Base-by-base conservation (phyloP, 331 rosid species). In the Pyrus hybrid region DNA sequence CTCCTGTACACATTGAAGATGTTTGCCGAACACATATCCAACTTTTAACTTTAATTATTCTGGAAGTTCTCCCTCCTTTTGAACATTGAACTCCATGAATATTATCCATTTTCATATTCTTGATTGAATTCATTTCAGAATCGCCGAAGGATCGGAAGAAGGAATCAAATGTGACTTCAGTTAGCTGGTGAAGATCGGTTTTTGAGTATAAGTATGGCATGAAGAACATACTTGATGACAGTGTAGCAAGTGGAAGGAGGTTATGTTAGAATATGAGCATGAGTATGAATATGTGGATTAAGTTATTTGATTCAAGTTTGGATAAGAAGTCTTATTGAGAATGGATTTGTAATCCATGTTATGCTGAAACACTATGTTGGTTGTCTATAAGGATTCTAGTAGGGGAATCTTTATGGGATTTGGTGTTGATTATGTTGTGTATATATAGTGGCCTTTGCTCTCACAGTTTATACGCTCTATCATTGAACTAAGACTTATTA, bases 1-100 rank as follows among this genome's bases (percentile, higher is more conserved):
- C 87, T 30, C 71, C 81, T 26, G 81, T 82, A 14, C 92, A 86
- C 70, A 5, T 88, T 78, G 87, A 88, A 73, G 92, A 84, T 22
- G 87, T 73, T 20, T 86, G 90, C 58, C 80, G 71, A 20, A 90
- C 88, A 29, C 90, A 78, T 80, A 16, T 53, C 51, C 66, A 78
- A 76, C 45, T 29, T 22, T 6, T 16, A n/a, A 6, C 18, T 29
- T 30, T 49, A 25, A 30, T 72, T 13, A 1, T 12, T 18, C 37
- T 12, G 28, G 21, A 35, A n/a, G 22, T 9, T 37, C 7, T 37
- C 29, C 16, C 54, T 11, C 3, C 3, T 21, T 4, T 6, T 35
- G 26, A 67, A n/a, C 26, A 21, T 33, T n/a, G 18, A n/a, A 18
- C 28, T 13, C 32, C 17, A n/a, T 8, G 6, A 26, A 37, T 32